Percentiles rank a stretch among this genome's conserved stretches.
phyloP scores from a whole-genome alignment of 2,329 filamentous ascomycete species.

The Sordariomycetes sp. region DNA sequence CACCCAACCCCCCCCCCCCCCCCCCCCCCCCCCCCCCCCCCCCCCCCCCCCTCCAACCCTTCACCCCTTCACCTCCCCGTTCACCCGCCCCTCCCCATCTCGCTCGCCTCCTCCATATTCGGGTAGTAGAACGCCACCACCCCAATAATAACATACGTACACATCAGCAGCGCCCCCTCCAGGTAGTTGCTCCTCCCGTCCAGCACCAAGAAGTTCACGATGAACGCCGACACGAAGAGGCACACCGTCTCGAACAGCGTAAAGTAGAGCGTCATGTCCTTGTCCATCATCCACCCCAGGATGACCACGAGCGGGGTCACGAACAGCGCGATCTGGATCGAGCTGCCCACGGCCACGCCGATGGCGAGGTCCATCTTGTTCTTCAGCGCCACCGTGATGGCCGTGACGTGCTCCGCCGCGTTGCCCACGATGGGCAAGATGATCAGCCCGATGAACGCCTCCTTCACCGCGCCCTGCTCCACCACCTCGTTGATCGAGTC shows the following conservation, averaged over 20 bases:
- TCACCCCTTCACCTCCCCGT: neutral
- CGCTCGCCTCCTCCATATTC: conserved; percentile 33
- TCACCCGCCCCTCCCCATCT: conserved; percentile 14
- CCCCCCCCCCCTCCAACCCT: neutral
- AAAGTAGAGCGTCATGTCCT: conserved; percentile 73
- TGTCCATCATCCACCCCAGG: conserved; percentile 57
- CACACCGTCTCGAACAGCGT: conserved; percentile 73
- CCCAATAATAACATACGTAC: conserved; percentile 58
- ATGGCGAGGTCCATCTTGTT: conserved; percentile 71
- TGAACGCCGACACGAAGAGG: conserved; percentile 73
- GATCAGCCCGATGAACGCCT: conserved; percentile 62
- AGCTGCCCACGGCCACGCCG: conserved; percentile 59
- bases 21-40: no score
- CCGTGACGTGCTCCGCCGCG: conserved; percentile 62
- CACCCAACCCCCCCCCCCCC: no score
- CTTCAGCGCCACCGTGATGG: conserved; percentile 59
- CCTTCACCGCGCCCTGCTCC: conserved; percentile 40
- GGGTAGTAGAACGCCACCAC: conserved; percentile 60
- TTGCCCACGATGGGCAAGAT: conserved; percentile 65
- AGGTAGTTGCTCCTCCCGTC: conserved; percentile 82
- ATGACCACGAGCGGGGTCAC: conserved; percentile 61
- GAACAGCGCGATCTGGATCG: conserved; percentile 63
- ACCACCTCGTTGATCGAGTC: conserved; percentile 56
- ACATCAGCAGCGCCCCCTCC: conserved; percentile 61
- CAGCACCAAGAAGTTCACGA: conserved; percentile 79